phyloP scores from a whole-genome alignment of 2,329 filamentous ascomycete species.

The Pyrenochaeta sp. region DNA sequence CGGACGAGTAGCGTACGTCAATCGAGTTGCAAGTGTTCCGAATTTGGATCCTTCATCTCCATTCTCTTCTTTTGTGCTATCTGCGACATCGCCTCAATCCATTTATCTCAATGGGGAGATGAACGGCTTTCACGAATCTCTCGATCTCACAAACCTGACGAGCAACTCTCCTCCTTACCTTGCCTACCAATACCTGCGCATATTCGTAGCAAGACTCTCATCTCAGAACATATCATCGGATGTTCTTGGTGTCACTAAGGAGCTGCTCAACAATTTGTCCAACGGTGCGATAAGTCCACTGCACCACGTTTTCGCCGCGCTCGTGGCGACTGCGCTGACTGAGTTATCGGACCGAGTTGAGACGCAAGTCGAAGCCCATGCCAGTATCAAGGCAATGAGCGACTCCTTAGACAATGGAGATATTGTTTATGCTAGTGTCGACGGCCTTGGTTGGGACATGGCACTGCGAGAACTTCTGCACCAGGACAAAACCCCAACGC shows the following conservation, averaged over 20 bases:
- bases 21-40: conserved; percentile 37
- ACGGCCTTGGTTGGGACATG: conserved; percentile 45
- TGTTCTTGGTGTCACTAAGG: conserved; percentile 33
- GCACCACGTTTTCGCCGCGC: conserved; percentile 45
- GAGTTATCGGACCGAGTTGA: conserved; percentile 46
- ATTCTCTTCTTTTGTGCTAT: conserved; percentile 34
- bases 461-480: conserved; percentile 43
- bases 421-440: conserved; percentile 38
- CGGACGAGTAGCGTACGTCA: conserved; percentile 38
- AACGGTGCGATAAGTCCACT: conserved; percentile 40
- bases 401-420: conserved; percentile 42
- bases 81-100: conserved; percentile 31
- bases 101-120: conserved; percentile 41
- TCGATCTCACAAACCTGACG: conserved; percentile 37
- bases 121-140: conserved; percentile 40
- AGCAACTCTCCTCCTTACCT: conserved; percentile 41
- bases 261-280: conserved; percentile 36
- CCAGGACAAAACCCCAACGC: conserved; percentile 35
- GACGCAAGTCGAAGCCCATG: conserved; percentile 45
- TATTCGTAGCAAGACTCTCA: conserved; percentile 41
- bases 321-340: conserved; percentile 44
- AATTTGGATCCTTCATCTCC: conserved; percentile 40
- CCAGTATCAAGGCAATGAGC: conserved; percentile 46
- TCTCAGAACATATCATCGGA: conserved; percentile 32
- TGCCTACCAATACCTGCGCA: conserved; percentile 45